Evolutionary conservation across 2,329 filamentous ascomycete genomes (phyloP), one percentile per base, ranked within the genome.

Genomic region (Tolypocladium sp.): DNA sequence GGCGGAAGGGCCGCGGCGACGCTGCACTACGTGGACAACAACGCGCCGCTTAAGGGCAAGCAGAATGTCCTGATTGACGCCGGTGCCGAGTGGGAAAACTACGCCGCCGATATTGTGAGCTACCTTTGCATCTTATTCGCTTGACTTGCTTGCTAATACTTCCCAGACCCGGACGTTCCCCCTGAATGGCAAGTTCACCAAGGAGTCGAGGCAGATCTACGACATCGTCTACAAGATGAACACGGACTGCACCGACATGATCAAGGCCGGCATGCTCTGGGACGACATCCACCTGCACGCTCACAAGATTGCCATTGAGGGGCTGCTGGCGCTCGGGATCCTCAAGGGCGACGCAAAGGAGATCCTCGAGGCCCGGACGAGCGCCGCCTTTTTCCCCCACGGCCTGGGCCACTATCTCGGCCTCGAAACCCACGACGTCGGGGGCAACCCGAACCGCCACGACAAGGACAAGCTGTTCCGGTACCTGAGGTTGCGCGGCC

Each of bases 371-470:
- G 85, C 84, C 51, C 82, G 92, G 58, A 90, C 91, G n/a, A 93
- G 89, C 67, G 86, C 89, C 30, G 92, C 92, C 2, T 97, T 97
- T 77, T 90, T 96, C 69, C 92, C 92, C 1, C 92, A 97, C 71
- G 92, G 92, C 0, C 77, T 97, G 1, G 92, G 92, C 0, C 92
- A 97, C 73, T 93, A 96, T 71, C 78, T 97, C 12, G 92, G 92
- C 62, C 88, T 97, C 82, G 92, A 97, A 71, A 95, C 92, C 2
- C 92, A 97, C 71, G 92, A 97, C 69, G 89, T 86, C 0, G 89
- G 89, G 61, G 90, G 90, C 27, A 86, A 91, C 70, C 80, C 89
- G 41, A 88, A 92, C 73, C 91, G 90, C 67, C 79, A 79, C 10
- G 94, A 99, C 70, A 77, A 82, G 61, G 92, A 99, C 71, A 78